Evolutionary conservation across 208 protist species (phyloP), one percentile per base, ranked within the genome.

Genomic region (Giardia duodenalis): DNA sequence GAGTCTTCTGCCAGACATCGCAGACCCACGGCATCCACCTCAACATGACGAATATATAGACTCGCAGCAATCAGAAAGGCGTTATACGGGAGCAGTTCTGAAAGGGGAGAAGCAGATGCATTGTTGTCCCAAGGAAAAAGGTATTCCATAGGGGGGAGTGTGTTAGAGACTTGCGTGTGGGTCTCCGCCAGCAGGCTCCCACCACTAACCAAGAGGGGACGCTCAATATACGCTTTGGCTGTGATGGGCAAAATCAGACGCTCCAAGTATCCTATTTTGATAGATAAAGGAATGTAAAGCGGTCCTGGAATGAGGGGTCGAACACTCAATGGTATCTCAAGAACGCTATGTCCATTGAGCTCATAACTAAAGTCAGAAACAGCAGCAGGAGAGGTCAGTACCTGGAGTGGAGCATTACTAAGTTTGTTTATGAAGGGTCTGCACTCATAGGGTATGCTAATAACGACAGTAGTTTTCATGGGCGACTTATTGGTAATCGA

Each of bases 231-330:
- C 4, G 44, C 86, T 10, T 19, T 44, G 4, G 19, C 86, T n/a
- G 86, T 45, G 4, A 89, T 44, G 4, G 86, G 86, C 19, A 89
- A 45, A 44, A 45, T 4, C 3, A 46, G 4, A 45, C 44, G 19
- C 44, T 89, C 39, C 10, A 89, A 45, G 44, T 89, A 42, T 45
- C 86, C 86, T n/a, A 89, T 89, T 89, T 89, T 89, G 4, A 89
- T 42, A 45, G 3, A 46, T 10, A 89, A 42, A 45, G 86, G 86
- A 89, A 89, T 89, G 86, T 89, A 89, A 89, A 89, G 42, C 3
- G 4, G 39, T 19, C 86, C 86, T 45, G 86, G 86, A 45, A 89
- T 44, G 44, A 4, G 86, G 3, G 86, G 86, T 4, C 4, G 4
- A 4, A 89, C 19, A 19, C 19, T 89, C 19, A 89, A 42, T 46